A percentile compares a stretch with the other conserved stretches of the same genome.
These are phyloP conservation scores for Paraphaeosphaeria sporulosa DNA, from an alignment of 2,329 filamentous ascomycete genomes.

Conservation along the genomic window DNA sequence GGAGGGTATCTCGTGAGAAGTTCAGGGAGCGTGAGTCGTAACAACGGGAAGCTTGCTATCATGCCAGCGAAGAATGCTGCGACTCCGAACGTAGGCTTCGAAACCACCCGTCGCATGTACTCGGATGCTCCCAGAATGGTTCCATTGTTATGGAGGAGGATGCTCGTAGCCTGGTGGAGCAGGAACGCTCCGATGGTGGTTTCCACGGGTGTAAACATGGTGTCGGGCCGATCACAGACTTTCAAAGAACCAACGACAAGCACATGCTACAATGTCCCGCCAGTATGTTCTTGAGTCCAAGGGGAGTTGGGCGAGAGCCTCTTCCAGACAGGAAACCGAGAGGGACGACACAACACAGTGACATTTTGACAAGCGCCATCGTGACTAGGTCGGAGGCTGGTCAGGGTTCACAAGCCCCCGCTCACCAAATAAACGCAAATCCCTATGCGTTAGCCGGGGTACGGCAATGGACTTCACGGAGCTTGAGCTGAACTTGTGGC, in stretches of 20 bases:
- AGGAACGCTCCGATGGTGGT: conserved; percentile 60
- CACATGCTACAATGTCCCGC: neutral
- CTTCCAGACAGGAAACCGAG: neutral
- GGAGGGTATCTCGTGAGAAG: conserved; percentile 54
- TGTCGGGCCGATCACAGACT: neutral
- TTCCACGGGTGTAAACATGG: conserved; percentile 63
- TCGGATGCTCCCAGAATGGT: conserved; percentile 60
- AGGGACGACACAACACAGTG: neutral
- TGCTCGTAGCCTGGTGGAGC: conserved; percentile 59
- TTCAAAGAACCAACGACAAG: neutral
- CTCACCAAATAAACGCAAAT: conserved; percentile 9
- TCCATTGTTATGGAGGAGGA: conserved; percentile 61
- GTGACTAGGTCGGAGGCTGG: neutral
- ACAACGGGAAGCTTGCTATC: conserved; percentile 55
- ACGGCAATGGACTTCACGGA: neutral
- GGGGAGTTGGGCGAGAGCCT: too few relatives aligned
- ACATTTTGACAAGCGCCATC: neutral
- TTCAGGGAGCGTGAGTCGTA: conserved; percentile 51
- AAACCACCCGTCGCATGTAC: conserved; percentile 53
- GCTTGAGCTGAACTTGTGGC: conserved; percentile 7
- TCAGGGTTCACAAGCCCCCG: neutral
- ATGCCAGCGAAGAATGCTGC: conserved; percentile 57
- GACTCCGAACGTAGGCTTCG: conserved; percentile 51
- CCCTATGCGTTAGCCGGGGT: neutral
- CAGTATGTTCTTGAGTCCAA: neutral